Evolutionary conservation across 2,329 filamentous ascomycete species (phyloP).

Genomic region (Pseudogymnoascus sp.): DNA sequence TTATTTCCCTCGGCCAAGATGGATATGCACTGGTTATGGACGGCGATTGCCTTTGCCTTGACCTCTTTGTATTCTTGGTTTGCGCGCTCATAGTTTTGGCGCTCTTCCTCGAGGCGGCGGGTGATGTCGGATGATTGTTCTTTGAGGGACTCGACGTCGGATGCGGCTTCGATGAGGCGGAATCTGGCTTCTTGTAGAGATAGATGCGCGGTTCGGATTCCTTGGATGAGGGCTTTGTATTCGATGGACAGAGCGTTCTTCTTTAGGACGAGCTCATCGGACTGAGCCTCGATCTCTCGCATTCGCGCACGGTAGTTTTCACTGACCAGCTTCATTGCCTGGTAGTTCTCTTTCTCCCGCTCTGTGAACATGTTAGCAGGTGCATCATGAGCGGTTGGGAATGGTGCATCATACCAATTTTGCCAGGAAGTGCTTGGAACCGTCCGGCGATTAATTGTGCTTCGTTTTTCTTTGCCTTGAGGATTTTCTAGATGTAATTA

Average conservation of each 20-base stretch:
- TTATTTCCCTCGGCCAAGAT: constrained; percentile 30
- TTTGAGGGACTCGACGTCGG: constrained; percentile 65
- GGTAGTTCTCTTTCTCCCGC: constrained; percentile 30
- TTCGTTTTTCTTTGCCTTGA: constrained; percentile 56
- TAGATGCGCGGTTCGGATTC: constrained; percentile 54
- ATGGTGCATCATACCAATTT: constrained; percentile 49
- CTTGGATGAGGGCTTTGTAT: constrained; percentile 52
- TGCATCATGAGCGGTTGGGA: not conserved
- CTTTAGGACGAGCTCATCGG: constrained; percentile 47
- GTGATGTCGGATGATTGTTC: constrained; percentile 55
- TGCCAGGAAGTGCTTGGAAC: constrained; percentile 61
- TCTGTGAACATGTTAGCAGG: constrained; percentile 26
- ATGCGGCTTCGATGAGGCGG: constrained; percentile 69
- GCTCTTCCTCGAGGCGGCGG: constrained; percentile 41
- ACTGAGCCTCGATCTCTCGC: constrained; percentile 42
- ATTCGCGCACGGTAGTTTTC: constrained; percentile 36
- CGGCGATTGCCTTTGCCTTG: constrained; percentile 33
- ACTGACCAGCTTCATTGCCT: constrained; percentile 30
- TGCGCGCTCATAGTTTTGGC: constrained; percentile 33
- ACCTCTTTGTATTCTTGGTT: constrained; percentile 34
- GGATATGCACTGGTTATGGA: constrained; percentile 28
- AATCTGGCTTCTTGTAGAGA: constrained; percentile 63
- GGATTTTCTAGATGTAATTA: constrained; percentile 33
- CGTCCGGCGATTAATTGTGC: constrained; percentile 59
- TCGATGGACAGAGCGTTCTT: constrained; percentile 47